Conservation (phyloP, 208 protist genomes). For the Crithidia mellificae region DNA sequence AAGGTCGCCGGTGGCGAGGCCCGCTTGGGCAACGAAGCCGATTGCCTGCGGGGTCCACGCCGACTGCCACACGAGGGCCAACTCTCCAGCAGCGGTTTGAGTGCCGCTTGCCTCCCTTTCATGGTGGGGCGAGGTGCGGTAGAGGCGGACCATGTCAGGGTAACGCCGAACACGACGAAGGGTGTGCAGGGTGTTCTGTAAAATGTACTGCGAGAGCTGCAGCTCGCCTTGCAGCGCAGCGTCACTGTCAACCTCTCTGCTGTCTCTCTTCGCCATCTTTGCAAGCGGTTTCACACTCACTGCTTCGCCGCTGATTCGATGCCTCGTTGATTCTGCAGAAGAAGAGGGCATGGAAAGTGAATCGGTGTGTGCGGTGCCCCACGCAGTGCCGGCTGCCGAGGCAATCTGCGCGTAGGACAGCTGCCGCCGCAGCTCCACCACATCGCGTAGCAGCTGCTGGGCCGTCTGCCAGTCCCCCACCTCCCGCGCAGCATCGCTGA, state of each 20-base stretch:
- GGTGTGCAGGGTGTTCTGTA: conserved; percentile 50
- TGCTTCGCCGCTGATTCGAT: no score
- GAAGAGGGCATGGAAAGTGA: no score
- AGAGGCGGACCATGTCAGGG: conserved; percentile 40
- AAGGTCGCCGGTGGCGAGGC: conserved; percentile 46
- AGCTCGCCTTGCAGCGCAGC: background rate
- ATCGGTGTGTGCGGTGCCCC: no score
- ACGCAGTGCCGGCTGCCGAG: background rate
- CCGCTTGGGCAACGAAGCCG: conserved; percentile 60
- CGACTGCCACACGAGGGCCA: conserved; percentile 20
- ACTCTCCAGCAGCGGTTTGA: background rate
- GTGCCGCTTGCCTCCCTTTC: background rate
- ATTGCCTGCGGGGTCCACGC: conserved; percentile 51
- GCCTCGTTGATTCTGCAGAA: no score
- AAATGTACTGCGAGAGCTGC: conserved; percentile 33
- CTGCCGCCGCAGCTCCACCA: conserved; percentile 31
- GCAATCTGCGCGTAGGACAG: conserved; percentile 9
- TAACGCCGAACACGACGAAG: conserved; percentile 59
- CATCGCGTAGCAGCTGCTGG: conserved; percentile 37
- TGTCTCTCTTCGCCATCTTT: background rate
- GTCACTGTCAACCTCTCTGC: background rate
- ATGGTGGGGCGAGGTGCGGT: conserved; percentile 13
- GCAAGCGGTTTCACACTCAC: no score
- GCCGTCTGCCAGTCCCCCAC: conserved; percentile 51
- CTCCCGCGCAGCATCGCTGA: conserved; percentile 46